A percentile compares a stretch with the other conserved stretches of the same genome.
These are phyloP conservation scores for Cladobotryum protrusum DNA, from an alignment of 2,329 filamentous ascomycete genomes.

Conservation along the genomic window DNA sequence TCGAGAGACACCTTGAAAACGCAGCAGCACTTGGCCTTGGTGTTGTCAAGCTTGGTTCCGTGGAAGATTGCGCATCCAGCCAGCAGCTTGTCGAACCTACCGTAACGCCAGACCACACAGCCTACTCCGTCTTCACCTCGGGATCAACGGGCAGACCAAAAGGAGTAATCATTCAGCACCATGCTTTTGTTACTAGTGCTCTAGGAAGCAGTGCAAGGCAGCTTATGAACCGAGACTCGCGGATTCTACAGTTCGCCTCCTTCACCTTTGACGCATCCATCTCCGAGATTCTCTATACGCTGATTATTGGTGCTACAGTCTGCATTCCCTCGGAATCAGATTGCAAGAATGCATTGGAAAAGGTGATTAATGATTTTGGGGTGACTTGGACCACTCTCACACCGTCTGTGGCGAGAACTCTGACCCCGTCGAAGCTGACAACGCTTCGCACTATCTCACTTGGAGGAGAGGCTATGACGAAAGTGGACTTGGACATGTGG, in stretches of 20 bases:
- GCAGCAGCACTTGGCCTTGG: too few relatives aligned
- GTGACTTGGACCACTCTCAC: conserved; percentile 1
- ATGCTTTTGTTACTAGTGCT: not conserved
- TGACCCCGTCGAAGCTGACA: not conserved
- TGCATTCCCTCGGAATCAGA: conserved; percentile 13
- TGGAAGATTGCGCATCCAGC: too few relatives aligned
- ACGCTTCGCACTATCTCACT: not conserved
- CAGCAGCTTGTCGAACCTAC: too few relatives aligned
- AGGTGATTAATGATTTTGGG: not conserved
- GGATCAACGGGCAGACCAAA: conserved; percentile 8
- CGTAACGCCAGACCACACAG: not conserved
- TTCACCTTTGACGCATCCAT: conserved; percentile 13
- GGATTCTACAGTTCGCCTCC: conserved; percentile 13
- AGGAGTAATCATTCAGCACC: conserved; percentile 4
- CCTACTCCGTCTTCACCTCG: conserved; percentile 9
- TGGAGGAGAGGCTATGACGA: conserved; percentile 4
- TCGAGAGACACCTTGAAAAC: too few relatives aligned
- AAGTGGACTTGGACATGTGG: conserved; percentile 7
- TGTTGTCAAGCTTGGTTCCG: too few relatives aligned
- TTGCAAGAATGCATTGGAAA: conserved; percentile 3
- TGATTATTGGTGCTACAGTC: conserved; percentile 1
- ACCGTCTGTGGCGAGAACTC: not conserved
- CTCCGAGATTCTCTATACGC: conserved; percentile 7
- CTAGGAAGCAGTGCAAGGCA: not conserved
- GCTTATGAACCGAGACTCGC: not conserved